Evolutionary conservation across 2,329 filamentous ascomycete genomes (phyloP), one percentile per base, ranked within the genome.

Genomic region (Clarireedia hainanense): DNA sequence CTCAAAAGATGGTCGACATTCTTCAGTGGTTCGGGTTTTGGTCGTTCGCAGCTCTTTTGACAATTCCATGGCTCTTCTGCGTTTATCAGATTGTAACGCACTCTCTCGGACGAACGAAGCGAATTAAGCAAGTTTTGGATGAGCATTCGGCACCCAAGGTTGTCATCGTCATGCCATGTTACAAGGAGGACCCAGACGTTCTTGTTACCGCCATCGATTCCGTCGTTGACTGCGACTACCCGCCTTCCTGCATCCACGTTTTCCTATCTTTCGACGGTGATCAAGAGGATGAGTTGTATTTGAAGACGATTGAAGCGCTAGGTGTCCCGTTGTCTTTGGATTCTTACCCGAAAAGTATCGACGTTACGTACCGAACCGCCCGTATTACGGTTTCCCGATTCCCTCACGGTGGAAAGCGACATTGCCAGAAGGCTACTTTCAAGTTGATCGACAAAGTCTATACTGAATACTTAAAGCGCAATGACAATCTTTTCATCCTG

Each of bases 1-100:
- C 92, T 0, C 55, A 69, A 2, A 53, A 71, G 1, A 81, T 94
- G 76, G 86, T 94, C 42, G 72, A 69, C 2, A 78, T 88, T 47
- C 78, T 97, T 14, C 91, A 96, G 69, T 95, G 90, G 88, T 96
- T 97, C 67, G 91, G 91, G 4, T 97, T 97, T 71, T 96, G 89
- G 85, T 85, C 87, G 27, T 97, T 97, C 63, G 86, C 91, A 0
- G 82, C 83, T 60, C 81, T 97, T 9, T 75, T 99, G 57, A 90
- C 88, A 0, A 77, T 96, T 1, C 94, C 94, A 0, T 96, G 91
- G 90, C 79, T 96, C 3, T 88, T 96, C 67, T 96, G 91, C 71
- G 81, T 97, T 55, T 96, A 95, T 68, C 88, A 95, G 66, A 80
- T 96, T 5, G 88, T 95, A 56, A 95, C 89, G 7, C 88, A 94